Conservation (phyloP, 306 rosid genomes). For the Vicia sativa region DNA sequence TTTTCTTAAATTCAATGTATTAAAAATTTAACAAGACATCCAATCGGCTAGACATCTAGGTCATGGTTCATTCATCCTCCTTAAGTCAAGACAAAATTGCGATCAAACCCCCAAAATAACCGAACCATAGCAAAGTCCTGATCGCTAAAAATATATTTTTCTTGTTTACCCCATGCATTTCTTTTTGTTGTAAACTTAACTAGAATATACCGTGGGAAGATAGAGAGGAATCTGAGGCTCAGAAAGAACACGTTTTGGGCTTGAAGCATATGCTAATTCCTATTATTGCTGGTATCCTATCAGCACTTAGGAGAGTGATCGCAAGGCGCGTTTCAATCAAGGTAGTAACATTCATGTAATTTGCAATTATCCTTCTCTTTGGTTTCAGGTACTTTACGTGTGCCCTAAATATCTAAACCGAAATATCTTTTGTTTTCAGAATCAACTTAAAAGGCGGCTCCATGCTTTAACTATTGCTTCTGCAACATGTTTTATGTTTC, state of each 20-base stretch:
- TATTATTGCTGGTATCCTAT: slow-evolving; percentile 81
- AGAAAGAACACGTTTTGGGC: slow-evolving; percentile 69
- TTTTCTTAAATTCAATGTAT: slow-evolving; percentile 22
- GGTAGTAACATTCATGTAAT: slow-evolving; percentile 56
- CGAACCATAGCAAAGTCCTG: neutral
- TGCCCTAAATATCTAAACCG: slow-evolving; percentile 34
- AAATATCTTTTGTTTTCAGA: slow-evolving; percentile 56
- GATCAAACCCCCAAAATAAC: neutral
- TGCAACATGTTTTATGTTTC: slow-evolving; percentile 96
- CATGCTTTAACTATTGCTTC: slow-evolving; percentile 93
- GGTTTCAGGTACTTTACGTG: slow-evolving; percentile 27
- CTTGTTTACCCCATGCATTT: no score
- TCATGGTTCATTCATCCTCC: neutral
- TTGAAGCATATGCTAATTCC: slow-evolving; percentile 76
- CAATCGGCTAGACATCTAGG: neutral
- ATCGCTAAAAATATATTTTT: neutral
- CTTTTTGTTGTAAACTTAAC: slow-evolving; percentile 64
- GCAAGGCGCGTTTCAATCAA: slow-evolving; percentile 93
- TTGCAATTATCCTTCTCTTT: slow-evolving; percentile 29
- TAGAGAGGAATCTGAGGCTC: slow-evolving; percentile 60
- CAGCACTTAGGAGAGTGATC: slow-evolving; percentile 91
- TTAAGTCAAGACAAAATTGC: neutral
- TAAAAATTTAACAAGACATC: neutral
- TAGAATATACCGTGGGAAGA: slow-evolving; percentile 72
- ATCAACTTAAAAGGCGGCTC: slow-evolving; percentile 94